Evolutionary conservation across 306 rosid genomes (phyloP), one percentile per base, ranked within the genome.

Genomic region (Herpetospermum pedunculosum): DNA sequence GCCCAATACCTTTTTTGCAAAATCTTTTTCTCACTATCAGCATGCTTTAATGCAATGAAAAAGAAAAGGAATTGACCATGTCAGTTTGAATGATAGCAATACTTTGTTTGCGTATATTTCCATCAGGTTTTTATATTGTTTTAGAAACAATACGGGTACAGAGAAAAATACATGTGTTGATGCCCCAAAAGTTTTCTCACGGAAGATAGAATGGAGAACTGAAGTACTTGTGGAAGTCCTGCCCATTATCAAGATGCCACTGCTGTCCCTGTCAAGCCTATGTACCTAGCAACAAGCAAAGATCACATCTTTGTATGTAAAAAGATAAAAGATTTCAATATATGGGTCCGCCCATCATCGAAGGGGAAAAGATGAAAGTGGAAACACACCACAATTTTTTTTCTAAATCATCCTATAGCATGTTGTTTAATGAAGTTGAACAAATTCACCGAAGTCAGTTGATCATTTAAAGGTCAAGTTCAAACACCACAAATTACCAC

Each of bases 241-340:
- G 44, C 96, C 98, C 98, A 94, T 88, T 73, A 94, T 88, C 65
- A 94, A 84, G 80, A 91, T 79, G 77, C 98, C 98, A 49, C 95
- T 80, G 78, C 92, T 84, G 79, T 94, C 96, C 83, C 88, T 83
- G 80, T 91, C 98, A 40, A 94, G 90, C 78, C 97, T 91, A 68
- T 94, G 97, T 69, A 88, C 97, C 98, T 86, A 77, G 49, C 34
- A 84, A 46, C 15, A 57, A 54, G 73, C 23, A 59, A 48, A 63
- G 57, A 54, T 77, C 81, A 41, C 53, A 73, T 44, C 47, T 50
- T 43, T 55, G 77, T 60, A 62, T 34, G 43, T 1, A 30, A 34
- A 12, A 23, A 23, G 50, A 43, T 68, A 26, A 52, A 52, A 28
- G 46, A 28, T 35, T 73, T 18, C 53, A 38, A 35, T 28, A 54